These are phyloP conservation scores for Hirschioporus abietinus DNA, from an alignment of 768 basidiomycete genomes.

Conservation along the genomic window DNA sequence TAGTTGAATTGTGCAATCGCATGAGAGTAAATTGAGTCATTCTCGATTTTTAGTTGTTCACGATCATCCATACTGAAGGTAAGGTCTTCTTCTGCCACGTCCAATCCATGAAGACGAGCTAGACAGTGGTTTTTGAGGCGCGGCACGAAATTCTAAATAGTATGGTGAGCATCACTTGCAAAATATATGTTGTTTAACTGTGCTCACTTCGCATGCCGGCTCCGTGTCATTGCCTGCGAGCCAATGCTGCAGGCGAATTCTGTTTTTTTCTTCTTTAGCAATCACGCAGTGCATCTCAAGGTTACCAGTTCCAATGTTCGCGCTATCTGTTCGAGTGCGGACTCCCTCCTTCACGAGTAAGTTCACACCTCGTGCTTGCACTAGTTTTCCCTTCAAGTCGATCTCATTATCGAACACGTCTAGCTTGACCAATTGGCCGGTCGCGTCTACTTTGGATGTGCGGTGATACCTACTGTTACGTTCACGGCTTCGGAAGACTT, in stretches of 20 bases:
- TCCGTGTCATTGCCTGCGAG: neutral
- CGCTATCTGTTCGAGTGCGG: neutral
- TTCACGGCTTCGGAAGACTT: no score
- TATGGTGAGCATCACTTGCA: neutral
- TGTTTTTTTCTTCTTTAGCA: neutral
- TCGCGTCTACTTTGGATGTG: conserved; percentile 20
- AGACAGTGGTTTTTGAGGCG: conserved; percentile 13
- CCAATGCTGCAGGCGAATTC: neutral
- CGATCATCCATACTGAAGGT: neutral
- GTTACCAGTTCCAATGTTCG: neutral
- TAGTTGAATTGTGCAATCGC: conserved; percentile 9
- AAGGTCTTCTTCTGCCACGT: neutral
- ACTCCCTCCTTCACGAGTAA: neutral
- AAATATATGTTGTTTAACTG: neutral
- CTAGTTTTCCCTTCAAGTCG: neutral
- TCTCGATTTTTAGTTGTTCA: neutral
- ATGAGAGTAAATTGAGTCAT: conserved; percentile 9
- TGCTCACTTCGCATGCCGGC: conserved; percentile 6
- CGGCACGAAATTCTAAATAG: conserved; percentile 7
- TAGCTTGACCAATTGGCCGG: neutral
- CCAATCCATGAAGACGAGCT: neutral
- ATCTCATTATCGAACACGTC: neutral
- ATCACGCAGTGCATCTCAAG: neutral
- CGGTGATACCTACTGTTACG: conserved; percentile 20
- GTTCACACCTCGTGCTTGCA: neutral